Conservation (phyloP, 306 rosid genomes). For the Fragaria vesca region DNA sequence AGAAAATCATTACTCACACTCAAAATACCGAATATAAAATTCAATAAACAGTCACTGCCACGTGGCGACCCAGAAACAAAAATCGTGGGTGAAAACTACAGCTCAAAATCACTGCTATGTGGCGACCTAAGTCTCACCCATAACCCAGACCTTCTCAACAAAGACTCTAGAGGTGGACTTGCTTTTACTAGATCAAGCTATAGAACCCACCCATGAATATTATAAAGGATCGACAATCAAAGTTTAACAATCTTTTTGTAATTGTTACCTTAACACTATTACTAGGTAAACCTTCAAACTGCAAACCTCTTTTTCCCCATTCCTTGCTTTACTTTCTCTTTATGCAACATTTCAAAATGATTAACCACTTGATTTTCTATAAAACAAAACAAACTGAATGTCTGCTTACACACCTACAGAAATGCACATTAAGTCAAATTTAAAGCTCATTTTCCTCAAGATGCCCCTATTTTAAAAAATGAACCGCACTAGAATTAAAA, state of each 20-base stretch:
- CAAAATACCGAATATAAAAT: too few species aligned
- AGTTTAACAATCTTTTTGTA: neutral
- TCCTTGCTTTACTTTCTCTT: neutral
- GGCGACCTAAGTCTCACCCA: too few species aligned
- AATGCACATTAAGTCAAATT: neutral
- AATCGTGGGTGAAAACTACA: too few species aligned
- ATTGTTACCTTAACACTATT: neutral
- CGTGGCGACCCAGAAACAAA: too few species aligned
- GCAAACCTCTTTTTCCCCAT: neutral
- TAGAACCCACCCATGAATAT: neutral
- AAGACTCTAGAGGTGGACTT: too few species aligned
- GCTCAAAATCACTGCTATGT: too few species aligned
- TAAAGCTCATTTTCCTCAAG: neutral
- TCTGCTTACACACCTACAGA: neutral
- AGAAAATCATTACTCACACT: too few species aligned
- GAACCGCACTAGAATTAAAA: neutral
- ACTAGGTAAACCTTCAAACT: neutral
- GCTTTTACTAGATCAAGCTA: neutral
- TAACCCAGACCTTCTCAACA: too few species aligned
- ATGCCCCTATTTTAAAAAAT: neutral
- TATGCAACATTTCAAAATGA: neutral
- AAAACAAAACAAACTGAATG: neutral
- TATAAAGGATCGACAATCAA: neutral
- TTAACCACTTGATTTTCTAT: neutral
- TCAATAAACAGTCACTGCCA: too few species aligned